phyloP scores from a whole-genome alignment of 1,139 yeast genomes.

The Diutina neorugosa region DNA sequence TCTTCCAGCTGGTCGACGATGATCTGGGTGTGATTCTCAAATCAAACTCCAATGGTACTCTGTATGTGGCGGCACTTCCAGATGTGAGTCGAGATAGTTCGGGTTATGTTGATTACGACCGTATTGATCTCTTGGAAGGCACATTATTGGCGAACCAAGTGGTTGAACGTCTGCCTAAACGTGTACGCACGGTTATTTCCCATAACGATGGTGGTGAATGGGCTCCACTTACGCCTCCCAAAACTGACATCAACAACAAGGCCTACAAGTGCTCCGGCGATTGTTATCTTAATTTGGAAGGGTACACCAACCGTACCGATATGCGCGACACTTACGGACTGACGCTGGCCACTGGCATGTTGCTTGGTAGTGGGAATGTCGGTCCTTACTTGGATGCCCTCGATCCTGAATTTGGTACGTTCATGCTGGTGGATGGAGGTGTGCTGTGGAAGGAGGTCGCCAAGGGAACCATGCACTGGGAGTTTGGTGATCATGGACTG shows the following conservation, averaged over 20 bases:
- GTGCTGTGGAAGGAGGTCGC: slow-evolving; percentile 71
- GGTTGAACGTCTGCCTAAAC: slow-evolving; percentile 27
- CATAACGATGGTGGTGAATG: slow-evolving; percentile 92
- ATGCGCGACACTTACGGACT: slow-evolving; percentile 79
- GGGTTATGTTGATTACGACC: slow-evolving; percentile 87
- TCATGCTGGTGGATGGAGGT: slow-evolving; percentile 81
- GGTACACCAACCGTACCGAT: slow-evolving; percentile 81
- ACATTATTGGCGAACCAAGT: slow-evolving; percentile 67
- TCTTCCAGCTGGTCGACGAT: slow-evolving; percentile 68
- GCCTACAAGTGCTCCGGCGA: slow-evolving; percentile 40
- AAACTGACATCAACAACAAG: slow-evolving; percentile 48
- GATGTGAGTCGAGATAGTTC: slow-evolving; percentile 57
- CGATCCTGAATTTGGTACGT: slow-evolving; percentile 50
- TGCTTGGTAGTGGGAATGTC: slow-evolving; percentile 85
- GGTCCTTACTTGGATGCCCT: slow-evolving; percentile 46
- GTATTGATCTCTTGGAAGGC: slow-evolving; percentile 82
- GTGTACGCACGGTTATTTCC: slow-evolving; percentile 60
- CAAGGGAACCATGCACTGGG: slow-evolving; percentile 81
- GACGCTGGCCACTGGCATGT: slow-evolving; percentile 75
- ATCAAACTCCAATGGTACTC: slow-evolving; percentile 90
- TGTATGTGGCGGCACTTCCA: slow-evolving; percentile 65
- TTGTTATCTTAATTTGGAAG: slow-evolving; percentile 81
- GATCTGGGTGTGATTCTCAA: slow-evolving; percentile 81
- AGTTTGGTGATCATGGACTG: slow-evolving; percentile 91
- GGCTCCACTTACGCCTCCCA: slow-evolving; percentile 60